Evolutionary conservation across 2,329 filamentous ascomycete species (phyloP).

Genomic region (Ilyonectria mors-panacis): DNA sequence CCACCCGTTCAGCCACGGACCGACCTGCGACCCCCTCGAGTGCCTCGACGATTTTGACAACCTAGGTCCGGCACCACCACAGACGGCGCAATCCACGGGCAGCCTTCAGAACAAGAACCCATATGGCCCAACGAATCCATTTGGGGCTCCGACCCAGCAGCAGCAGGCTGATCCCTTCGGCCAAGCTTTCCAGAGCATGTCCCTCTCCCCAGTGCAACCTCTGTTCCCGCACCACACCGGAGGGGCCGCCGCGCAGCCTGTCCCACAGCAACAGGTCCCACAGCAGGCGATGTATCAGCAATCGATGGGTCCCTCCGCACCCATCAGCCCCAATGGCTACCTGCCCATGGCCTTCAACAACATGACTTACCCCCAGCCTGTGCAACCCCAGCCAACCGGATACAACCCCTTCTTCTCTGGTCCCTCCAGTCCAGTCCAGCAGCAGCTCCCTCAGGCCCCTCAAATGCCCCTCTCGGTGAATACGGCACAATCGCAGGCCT

Average conservation of each 20-base stretch:
- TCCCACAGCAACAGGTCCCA: conserved; percentile 42
- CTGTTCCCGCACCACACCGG: conserved; percentile 85
- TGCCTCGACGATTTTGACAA: conserved; percentile 76
- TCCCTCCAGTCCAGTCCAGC: conserved; percentile 51
- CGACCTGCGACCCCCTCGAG: conserved; percentile 59
- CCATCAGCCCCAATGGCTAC: conserved; percentile 59
- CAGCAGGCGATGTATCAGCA: conserved; percentile 62
- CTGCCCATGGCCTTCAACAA: conserved; percentile 58
- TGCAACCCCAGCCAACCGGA: conserved; percentile 58
- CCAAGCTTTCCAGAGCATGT: conserved; percentile 82
- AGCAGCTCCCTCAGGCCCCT: conserved; percentile 53
- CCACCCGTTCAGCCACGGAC: conserved; percentile 48
- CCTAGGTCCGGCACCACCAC: conserved; percentile 67
- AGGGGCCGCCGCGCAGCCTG: conserved; percentile 62
- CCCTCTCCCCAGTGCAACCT: conserved; percentile 72
- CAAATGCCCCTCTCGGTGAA: conserved; percentile 55
- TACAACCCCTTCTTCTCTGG: conserved; percentile 69
- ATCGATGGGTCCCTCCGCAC: conserved; percentile 59
- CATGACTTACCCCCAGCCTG: conserved; percentile 59
- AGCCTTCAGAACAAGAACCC: conserved; percentile 71
- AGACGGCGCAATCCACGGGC: conserved; percentile 77
- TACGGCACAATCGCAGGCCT: conserved; percentile 52
- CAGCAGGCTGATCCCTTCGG: conserved; percentile 61
- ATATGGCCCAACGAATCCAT: conserved; percentile 76
- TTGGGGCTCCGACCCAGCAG: conserved; percentile 65